Conservation (phyloP, 257 asterid genomes). For the Solanum bulbocastanum region DNA sequence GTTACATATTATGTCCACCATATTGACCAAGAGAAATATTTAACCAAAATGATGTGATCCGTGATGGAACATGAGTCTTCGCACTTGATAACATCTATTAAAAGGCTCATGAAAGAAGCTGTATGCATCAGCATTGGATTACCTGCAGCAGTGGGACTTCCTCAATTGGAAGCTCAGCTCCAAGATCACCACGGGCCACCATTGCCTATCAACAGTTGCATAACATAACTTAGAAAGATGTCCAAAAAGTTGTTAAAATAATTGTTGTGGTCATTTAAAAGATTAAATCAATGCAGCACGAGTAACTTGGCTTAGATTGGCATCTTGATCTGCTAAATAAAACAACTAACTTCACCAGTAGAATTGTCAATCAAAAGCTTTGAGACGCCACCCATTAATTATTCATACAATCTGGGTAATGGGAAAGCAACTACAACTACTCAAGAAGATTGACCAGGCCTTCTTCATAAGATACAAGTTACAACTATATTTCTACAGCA, state of each 20-base stretch:
- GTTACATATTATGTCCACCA: background rate
- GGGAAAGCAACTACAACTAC: background rate
- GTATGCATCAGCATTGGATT: constrained; percentile 2
- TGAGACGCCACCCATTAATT: background rate
- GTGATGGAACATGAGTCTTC: background rate
- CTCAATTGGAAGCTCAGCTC: constrained; percentile 98
- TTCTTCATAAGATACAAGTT: background rate
- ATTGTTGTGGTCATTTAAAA: background rate
- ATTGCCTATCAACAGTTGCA: constrained; percentile 61
- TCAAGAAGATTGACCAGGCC: background rate
- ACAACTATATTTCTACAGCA: background rate
- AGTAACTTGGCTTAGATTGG: background rate
- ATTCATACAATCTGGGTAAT: background rate
- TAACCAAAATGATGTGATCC: background rate
- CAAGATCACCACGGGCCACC: constrained; percentile 99
- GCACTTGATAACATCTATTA: background rate
- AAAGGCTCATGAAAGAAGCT: background rate
- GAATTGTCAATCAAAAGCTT: background rate
- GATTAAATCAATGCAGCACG: background rate
- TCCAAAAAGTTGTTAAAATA: background rate
- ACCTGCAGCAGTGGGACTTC: constrained; percentile 99
- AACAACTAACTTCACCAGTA: background rate
- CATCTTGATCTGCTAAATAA: background rate
- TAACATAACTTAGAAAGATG: background rate
- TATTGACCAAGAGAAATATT: background rate